Evolutionary conservation across 805 yeast species (phyloP).

Genomic region (Metschnikowia koreensis): DNA sequence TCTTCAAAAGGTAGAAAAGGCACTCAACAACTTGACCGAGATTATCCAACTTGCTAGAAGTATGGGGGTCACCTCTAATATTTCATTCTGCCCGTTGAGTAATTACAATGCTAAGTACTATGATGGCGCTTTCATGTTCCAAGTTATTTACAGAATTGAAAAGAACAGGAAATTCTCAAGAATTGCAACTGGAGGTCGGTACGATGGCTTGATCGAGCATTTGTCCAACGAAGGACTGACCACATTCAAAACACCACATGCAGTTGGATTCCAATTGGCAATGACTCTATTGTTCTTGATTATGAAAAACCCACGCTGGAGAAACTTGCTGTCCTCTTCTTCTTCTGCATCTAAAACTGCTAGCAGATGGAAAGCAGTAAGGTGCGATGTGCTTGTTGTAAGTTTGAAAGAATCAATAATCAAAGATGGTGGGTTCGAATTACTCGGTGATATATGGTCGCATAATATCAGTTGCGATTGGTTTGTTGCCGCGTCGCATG

Average conservation of each 20-base stretch:
- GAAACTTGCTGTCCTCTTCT: neutral
- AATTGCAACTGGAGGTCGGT: constrained; percentile 92
- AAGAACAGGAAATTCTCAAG: constrained; percentile 42
- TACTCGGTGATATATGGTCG: constrained; percentile 69
- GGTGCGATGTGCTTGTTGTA: constrained; percentile 83
- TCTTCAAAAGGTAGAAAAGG: constrained; percentile 57
- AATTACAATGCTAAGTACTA: constrained; percentile 82
- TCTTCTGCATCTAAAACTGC: constrained; percentile 43
- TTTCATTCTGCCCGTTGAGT: constrained; percentile 76
- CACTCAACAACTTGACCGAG: constrained; percentile 57
- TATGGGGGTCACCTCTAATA: constrained; percentile 56
- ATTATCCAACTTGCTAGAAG: constrained; percentile 54
- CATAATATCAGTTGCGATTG: constrained; percentile 78
- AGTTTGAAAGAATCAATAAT: constrained; percentile 59
- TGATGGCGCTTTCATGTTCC: constrained; percentile 82
- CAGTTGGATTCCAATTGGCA: constrained; percentile 86
- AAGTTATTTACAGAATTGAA: constrained; percentile 68
- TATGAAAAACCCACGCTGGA: constrained; percentile 28
- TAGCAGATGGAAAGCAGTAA: constrained; percentile 40
- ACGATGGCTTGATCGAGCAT: constrained; percentile 68
- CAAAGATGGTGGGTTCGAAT: constrained; percentile 59
- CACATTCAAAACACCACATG: constrained; percentile 36
- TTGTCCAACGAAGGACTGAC: constrained; percentile 50
- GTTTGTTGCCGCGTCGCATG: constrained; percentile 36
- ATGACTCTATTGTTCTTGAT: constrained; percentile 39